Conservation (phyloP, 371 early-diverging fungal species). For the Vairimorpha ceranae region DNA sequence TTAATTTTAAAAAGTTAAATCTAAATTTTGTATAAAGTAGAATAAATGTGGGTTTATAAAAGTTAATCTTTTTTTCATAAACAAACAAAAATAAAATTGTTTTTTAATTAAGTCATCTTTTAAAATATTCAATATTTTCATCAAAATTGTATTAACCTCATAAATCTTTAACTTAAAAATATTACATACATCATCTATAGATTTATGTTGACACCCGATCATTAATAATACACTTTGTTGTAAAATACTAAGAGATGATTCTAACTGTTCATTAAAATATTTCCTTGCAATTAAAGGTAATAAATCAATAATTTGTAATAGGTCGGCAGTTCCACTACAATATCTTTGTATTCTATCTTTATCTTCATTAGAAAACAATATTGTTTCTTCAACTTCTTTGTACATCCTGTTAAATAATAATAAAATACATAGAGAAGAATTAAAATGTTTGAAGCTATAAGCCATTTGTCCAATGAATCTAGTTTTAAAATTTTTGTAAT, state of each 20-base stretch:
- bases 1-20: background rate
- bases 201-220: slow-evolving; percentile 31
- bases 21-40: no score
- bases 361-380: slow-evolving; percentile 3
- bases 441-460: slow-evolving; percentile 6
- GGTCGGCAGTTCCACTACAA: background rate
- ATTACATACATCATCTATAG: slow-evolving; percentile 16
- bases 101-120: slow-evolving; percentile 4
- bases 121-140: slow-evolving; percentile 16
- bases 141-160: slow-evolving; percentile 14
- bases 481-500: slow-evolving; percentile 20
- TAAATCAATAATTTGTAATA: slow-evolving; percentile 23
- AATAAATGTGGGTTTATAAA: no score
- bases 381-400: background rate
- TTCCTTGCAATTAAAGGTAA: slow-evolving; percentile 26
- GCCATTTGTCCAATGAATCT: slow-evolving; percentile 26
- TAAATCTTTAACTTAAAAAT: slow-evolving; percentile 17
- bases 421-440: slow-evolving; percentile 8
- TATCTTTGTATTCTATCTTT: slow-evolving; percentile 9
- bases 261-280: slow-evolving; percentile 19
- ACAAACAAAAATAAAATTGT: background rate
- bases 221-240: slow-evolving; percentile 28
- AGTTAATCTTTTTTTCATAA: no score
- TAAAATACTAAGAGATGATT: background rate
- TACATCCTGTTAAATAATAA: background rate